Evolutionary conservation across 345 rosid genomes (phyloP).

Genomic region (Aquilaria yunnanensis): DNA sequence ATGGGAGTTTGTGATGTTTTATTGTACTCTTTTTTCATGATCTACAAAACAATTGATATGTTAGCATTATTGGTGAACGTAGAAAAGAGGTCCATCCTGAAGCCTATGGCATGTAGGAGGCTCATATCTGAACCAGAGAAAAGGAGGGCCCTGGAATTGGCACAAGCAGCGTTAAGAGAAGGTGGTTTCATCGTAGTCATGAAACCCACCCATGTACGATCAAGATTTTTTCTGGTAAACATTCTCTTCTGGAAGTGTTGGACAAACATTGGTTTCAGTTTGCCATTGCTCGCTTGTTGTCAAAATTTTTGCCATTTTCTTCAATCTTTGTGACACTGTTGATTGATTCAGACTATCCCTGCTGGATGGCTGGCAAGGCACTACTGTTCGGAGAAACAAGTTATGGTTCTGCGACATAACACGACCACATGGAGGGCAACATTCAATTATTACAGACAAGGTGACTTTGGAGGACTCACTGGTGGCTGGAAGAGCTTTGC

Average conservation of each 20-base stretch:
- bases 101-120: background rate
- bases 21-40: background rate
- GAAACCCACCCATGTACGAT: slow-evolving; percentile 13
- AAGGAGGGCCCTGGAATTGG: background rate
- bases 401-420: slow-evolving; percentile 24
- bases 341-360: slow-evolving; percentile 31
- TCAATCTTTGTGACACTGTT: background rate
- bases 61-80: background rate
- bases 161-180: slow-evolving; percentile 6
- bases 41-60: background rate
- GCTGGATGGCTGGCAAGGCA: slow-evolving; percentile 23
- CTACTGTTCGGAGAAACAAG: slow-evolving; percentile 23
- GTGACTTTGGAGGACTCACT: slow-evolving; percentile 31
- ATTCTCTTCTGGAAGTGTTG: background rate
- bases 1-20: slow-evolving; percentile 4
- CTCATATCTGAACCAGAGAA: slow-evolving; percentile 9
- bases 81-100: background rate
- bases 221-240: slow-evolving; percentile 35
- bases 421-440: slow-evolving; percentile 28
- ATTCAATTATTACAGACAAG: slow-evolving; percentile 13
- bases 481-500: slow-evolving; percentile 50
- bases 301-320: background rate
- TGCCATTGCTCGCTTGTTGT: background rate
- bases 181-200: slow-evolving; percentile 11
- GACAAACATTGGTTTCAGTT: background rate